Base-by-base conservation (phyloP, 2,329 filamentous ascomycete genomes). In the Paecilomyces dactylethromorphus region DNA sequence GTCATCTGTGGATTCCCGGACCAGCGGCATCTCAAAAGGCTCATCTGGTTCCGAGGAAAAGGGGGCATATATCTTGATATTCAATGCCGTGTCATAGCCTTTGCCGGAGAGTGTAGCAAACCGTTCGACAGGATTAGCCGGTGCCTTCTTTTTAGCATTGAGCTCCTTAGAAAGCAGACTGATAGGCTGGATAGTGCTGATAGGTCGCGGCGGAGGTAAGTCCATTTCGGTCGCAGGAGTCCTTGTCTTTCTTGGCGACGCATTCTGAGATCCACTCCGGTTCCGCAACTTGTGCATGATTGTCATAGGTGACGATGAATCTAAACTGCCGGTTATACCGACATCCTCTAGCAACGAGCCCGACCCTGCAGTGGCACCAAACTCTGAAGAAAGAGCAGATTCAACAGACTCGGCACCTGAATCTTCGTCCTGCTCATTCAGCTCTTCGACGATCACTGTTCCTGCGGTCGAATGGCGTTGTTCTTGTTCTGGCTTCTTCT, bases 1-100 rank as follows among this genome's bases (percentile, higher is more conserved):
- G 10, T 76, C 75, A 45, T 85, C 82, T 61, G 84, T 84, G 8
- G 81, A 81, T 49, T 79, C 79, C 54, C 82, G 79, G 24, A 79
- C 75, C 26, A 87, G 74, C 3, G 84, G 80, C 59, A 88, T 76
- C 65, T 87, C 83, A 50, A 86, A 74, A 0, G 84, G 80, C 53
- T 83, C 80, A 2, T 81, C 78, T 0, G 84, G 76, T 26, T 82
- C 78, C 2, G 79, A 74, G 1, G 84, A 85, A 63, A 84, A 86
- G 0, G 85, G 84, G 15, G 80, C 78, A 65, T 85, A 87, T 15
- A 88, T 81, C 66, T 84, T 86, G 69, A 88, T 81, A 70, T 85
- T 86, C 11, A 88, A 71, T 1, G 84, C 82, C 59, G 82, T 84
- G 4, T 77, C 78, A 60, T 84, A 81, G n/a, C 82, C 84, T 63